A percentile compares a stretch with the other conserved stretches of the same genome.
Evolutionary conservation across 805 yeast genomes (phyloP).

Genomic region (Ogataea polymorpha): DNA sequence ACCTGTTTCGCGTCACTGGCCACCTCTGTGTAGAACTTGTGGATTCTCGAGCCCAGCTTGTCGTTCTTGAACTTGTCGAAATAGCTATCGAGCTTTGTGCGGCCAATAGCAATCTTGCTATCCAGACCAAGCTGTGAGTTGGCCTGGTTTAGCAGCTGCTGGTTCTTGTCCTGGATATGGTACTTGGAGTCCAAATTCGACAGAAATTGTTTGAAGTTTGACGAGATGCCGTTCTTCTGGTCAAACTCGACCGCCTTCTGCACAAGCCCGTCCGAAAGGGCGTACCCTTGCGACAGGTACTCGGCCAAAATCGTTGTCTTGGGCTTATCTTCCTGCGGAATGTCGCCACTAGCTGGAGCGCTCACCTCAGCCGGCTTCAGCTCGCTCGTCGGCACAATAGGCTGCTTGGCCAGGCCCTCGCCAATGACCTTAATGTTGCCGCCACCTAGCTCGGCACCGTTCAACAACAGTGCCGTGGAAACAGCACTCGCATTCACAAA

Average conservation of each 20-base stretch:
- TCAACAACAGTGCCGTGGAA: slow-evolving; percentile 64
- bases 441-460: slow-evolving; percentile 73
- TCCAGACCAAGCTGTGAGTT: slow-evolving; percentile 42
- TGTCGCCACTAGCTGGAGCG: slow-evolving; percentile 40
- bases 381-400: slow-evolving; percentile 9
- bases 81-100: slow-evolving; percentile 40
- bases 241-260: slow-evolving; percentile 62
- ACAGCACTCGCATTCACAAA: slow-evolving; percentile 62
- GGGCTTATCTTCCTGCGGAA: slow-evolving; percentile 75
- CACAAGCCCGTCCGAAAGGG: slow-evolving; percentile 57
- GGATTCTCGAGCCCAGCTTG: slow-evolving; percentile 57
- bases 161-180: slow-evolving; percentile 55
- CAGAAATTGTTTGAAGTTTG: slow-evolving; percentile 55
- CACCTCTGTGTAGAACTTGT: slow-evolving; percentile 54
- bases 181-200: slow-evolving; percentile 55
- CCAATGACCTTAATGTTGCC: slow-evolving; percentile 46
- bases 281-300: slow-evolving; percentile 70
- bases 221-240: slow-evolving; percentile 57
- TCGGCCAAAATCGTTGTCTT: slow-evolving; percentile 74
- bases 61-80: slow-evolving; percentile 44
- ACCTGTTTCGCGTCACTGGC: slow-evolving; percentile 59
- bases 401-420: slow-evolving; percentile 27
- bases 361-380: background rate
- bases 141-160: slow-evolving; percentile 28
- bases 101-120: slow-evolving; percentile 36